These are phyloP conservation scores for Neopestalotiopsis sp. DNA, from an alignment of 2,329 filamentous ascomycete species.

Conservation along the genomic window DNA sequence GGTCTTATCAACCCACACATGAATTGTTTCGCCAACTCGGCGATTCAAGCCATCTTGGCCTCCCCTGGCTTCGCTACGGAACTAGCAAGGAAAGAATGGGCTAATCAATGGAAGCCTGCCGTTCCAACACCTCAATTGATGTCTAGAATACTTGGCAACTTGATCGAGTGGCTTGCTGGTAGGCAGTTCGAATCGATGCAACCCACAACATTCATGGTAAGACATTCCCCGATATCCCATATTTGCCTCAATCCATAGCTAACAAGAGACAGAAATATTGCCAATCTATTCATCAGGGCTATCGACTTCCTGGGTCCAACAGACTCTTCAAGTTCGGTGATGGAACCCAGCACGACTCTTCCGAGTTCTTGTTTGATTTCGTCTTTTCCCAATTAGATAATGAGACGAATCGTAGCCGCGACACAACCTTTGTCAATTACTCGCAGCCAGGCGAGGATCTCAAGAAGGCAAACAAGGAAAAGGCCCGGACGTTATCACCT, in stretches of 20 bases:
- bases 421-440: constrained; percentile 13
- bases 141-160: constrained; percentile 62
- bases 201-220: constrained; percentile 62
- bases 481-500: constrained; percentile 65
- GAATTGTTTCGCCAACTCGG: constrained; percentile 93
- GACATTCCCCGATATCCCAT: constrained; percentile 23
- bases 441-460: constrained; percentile 21
- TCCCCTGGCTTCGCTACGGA: constrained; percentile 72
- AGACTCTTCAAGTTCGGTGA: constrained; percentile 65
- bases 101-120: constrained; percentile 69
- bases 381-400: constrained; percentile 81
- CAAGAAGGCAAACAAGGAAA: constrained; percentile 37
- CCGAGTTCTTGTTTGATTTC: constrained; percentile 82
- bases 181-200: constrained; percentile 57
- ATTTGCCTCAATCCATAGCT: constrained; percentile 13
- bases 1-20: constrained; percentile 82
- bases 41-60: constrained; percentile 80
- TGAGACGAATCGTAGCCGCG: constrained; percentile 73
- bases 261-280: constrained; percentile 59
- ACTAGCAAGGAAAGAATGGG: constrained; percentile 63
- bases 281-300: constrained; percentile 61
- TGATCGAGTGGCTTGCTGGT: constrained; percentile 62
- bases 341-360: constrained; percentile 83
- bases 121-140: constrained; percentile 64
- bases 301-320: constrained; percentile 11